phyloP scores from a whole-genome alignment of 805 yeast genomes.

The Tetrapisispora phaffii region DNA sequence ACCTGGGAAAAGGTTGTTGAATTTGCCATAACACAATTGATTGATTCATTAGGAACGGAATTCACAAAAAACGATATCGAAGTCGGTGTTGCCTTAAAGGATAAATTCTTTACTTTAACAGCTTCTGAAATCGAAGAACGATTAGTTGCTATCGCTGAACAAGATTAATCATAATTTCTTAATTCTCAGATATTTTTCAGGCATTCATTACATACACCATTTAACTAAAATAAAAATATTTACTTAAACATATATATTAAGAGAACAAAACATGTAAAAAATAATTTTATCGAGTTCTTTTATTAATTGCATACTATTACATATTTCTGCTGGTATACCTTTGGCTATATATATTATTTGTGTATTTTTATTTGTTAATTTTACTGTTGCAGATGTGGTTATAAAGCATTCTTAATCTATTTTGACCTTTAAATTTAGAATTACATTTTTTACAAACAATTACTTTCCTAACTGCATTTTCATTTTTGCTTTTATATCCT shows the following conservation, averaged over 20 bases:
- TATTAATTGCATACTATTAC: constrained; percentile 1
- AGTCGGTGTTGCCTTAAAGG: constrained; percentile 74
- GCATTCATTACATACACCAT: constrained; percentile 1
- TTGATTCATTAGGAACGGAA: constrained; percentile 83
- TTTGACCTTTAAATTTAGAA: constrained; percentile 18
- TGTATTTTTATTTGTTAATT: background rate
- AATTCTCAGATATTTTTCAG: background rate
- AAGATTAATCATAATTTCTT: constrained; percentile 47
- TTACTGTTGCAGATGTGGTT: constrained; percentile 14
- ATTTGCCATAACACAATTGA: constrained; percentile 74
- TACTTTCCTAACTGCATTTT: constrained; percentile 15
- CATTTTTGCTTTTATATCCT: background rate
- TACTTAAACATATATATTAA: background rate
- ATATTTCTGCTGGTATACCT: background rate
- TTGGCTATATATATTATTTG: no score
- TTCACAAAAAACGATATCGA: constrained; percentile 90
- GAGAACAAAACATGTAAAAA: background rate
- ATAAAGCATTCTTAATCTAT: constrained; percentile 13
- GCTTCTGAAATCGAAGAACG: constrained; percentile 92
- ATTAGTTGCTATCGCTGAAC: constrained; percentile 89
- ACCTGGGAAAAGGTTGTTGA: constrained; percentile 87
- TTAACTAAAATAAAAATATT: background rate
- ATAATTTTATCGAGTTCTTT: background rate
- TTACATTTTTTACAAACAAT: constrained; percentile 22
- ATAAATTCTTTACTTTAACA: constrained; percentile 60